These are phyloP conservation scores for Trichosporon ovoides DNA, from an alignment of 1,284 basidiomycete genomes.

Conservation along the genomic window DNA sequence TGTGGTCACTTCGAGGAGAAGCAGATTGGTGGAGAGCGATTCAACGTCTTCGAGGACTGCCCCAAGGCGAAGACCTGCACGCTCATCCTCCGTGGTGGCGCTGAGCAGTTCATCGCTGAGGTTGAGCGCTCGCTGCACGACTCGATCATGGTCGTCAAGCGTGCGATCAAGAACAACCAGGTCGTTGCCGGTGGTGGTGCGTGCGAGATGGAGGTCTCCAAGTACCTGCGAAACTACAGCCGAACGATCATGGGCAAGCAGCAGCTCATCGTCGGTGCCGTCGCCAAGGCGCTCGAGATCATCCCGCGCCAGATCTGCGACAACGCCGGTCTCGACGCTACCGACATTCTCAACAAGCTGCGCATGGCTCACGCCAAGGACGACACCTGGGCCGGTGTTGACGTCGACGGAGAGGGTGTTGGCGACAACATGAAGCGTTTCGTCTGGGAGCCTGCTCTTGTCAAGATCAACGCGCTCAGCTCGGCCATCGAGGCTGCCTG, in stretches of 20 bases:
- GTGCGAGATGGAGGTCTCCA: conserved; percentile 97
- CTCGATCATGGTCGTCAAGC: conserved; percentile 98
- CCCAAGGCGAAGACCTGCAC: conserved; percentile 97
- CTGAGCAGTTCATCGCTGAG: conserved; percentile 98
- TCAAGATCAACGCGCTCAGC: conserved; percentile 91
- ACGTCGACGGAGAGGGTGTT: conserved; percentile 92
- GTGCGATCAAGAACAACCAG: conserved; percentile 90
- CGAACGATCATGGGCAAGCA: conserved; percentile 93
- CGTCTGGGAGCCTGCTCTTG: conserved; percentile 95
- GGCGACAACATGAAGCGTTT: conserved; percentile 95
- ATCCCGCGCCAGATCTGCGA: conserved; percentile 98
- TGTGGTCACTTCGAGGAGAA: conserved; percentile 90
- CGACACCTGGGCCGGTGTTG: conserved; percentile 84
- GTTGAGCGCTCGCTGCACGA: conserved; percentile 97
- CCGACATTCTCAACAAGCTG: conserved; percentile 93
- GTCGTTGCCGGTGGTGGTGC: conserved; percentile 98
- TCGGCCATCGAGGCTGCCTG: conserved; percentile 95
- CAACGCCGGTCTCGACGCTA: conserved; percentile 96
- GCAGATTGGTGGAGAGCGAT: conserved; percentile 95
- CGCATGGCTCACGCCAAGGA: conserved; percentile 93
- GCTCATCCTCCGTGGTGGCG: conserved; percentile 89
- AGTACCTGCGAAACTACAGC: conserved; percentile 82
- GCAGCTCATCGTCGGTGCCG: conserved; percentile 90
- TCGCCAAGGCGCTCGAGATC: conserved; percentile 93
- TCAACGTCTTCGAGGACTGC: conserved; percentile 93